Conservation (phyloP, 2,329 filamentous ascomycete genomes). For the Balansia obtecta region DNA sequence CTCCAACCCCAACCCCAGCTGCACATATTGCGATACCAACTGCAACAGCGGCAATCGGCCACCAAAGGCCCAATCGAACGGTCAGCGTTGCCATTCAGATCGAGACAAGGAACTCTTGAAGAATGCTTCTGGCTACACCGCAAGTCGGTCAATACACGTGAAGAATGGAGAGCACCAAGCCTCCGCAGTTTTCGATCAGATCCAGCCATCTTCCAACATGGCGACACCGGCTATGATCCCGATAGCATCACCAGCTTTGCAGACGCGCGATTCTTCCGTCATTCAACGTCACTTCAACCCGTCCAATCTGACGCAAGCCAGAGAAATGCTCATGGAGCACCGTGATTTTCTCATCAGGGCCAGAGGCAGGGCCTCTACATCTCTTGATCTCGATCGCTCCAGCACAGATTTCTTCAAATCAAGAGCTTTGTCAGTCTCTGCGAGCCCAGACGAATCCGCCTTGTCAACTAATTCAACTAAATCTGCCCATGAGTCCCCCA, state of each 20-base stretch:
- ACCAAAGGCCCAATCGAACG: neutral
- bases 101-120: neutral
- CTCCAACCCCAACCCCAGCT: neutral
- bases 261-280: conserved; percentile 17
- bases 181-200: conserved; percentile 3
- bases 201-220: conserved; percentile 14
- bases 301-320: conserved; percentile 20
- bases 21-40: neutral
- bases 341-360: conserved; percentile 19
- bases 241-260: conserved; percentile 16
- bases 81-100: neutral
- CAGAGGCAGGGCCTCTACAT: conserved; percentile 18
- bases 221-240: conserved; percentile 20
- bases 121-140: neutral
- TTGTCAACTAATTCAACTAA: conserved; percentile 12
- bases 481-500: conserved; percentile 7
- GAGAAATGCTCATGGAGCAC: conserved; percentile 24
- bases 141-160: conserved; percentile 2
- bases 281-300: conserved; percentile 21
- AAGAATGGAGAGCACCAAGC: conserved; percentile 7
- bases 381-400: conserved; percentile 22
- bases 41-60: neutral
- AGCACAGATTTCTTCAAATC: conserved; percentile 13
- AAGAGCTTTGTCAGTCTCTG: conserved; percentile 14
- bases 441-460: conserved; percentile 16